These are phyloP conservation scores for Bothriochloa decipiens DNA, from an alignment of 176 grass and related monocot genomes.

Conservation along the genomic window DNA sequence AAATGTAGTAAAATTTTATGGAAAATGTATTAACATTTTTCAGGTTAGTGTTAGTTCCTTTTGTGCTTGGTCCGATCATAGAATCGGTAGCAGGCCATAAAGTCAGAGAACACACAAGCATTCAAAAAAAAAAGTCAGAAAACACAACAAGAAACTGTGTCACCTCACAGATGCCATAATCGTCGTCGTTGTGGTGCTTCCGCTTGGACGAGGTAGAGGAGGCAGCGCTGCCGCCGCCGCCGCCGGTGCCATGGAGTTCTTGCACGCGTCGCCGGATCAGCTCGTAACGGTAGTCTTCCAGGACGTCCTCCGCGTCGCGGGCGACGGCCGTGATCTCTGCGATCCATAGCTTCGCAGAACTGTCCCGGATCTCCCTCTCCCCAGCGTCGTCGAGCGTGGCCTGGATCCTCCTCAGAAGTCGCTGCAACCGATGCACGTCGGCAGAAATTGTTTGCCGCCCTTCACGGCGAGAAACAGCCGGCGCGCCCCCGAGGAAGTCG, in stretches of 20 bases:
- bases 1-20: too few relatives aligned
- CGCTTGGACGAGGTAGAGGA: constrained; percentile 17
- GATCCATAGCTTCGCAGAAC: constrained; percentile 18
- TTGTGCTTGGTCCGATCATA: too few relatives aligned
- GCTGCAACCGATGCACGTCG: neutral
- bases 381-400: constrained; percentile 14
- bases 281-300: constrained; percentile 39
- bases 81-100: too few relatives aligned
- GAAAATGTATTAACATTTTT: too few relatives aligned
- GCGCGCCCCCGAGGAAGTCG: neutral
- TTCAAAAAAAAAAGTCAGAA: too few relatives aligned
- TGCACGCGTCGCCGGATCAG: neutral
- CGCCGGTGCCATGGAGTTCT: neutral
- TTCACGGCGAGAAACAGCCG: neutral
- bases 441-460: neutral
- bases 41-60: too few relatives aligned
- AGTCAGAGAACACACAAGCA: too few relatives aligned
- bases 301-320: constrained; percentile 43
- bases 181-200: neutral
- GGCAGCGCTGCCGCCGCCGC: neutral
- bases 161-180: neutral
- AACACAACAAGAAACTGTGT: neutral
- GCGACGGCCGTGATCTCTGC: neutral
- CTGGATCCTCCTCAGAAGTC: constrained; percentile 26
- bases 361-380: constrained; percentile 7